Conservation (phyloP, 129 eudicot species). For the Saposhnikovia divaricata region DNA sequence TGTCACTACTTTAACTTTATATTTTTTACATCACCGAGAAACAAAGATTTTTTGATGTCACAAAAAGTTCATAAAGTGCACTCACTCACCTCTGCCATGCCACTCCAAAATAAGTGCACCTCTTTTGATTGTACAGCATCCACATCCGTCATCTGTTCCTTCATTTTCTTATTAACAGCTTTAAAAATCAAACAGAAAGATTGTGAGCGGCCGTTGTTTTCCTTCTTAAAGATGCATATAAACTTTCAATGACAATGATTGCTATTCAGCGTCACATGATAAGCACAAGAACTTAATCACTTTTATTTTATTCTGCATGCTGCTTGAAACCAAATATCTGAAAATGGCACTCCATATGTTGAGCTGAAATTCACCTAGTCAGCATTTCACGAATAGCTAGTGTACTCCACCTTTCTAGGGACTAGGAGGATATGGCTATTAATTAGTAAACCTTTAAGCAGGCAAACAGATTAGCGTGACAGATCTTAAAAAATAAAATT, state of each 20-base stretch:
- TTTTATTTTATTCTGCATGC: background rate
- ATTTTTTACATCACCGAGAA: background rate
- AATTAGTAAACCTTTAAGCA: background rate
- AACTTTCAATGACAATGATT: background rate
- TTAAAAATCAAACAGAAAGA: constrained; percentile 17
- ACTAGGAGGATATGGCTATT: background rate
- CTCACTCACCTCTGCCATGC: constrained; percentile 84
- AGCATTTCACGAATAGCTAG: background rate
- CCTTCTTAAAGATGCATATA: background rate
- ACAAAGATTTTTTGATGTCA: background rate
- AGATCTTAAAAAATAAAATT: background rate
- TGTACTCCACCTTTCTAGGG: background rate
- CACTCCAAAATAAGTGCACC: constrained; percentile 72
- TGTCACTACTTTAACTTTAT: background rate
- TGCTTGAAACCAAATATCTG: background rate
- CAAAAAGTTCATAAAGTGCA: background rate
- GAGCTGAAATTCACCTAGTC: background rate
- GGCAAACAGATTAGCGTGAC: background rate
- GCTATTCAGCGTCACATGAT: background rate
- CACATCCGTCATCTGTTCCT: constrained; percentile 69
- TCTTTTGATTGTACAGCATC: constrained; percentile 65
- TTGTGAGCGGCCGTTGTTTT: background rate
- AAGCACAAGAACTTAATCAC: background rate
- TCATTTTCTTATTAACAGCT: constrained; percentile 67
- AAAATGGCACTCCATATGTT: background rate